phyloP scores from a whole-genome alignment of 805 yeast genomes.

The Sugiyamaella marilandica region DNA sequence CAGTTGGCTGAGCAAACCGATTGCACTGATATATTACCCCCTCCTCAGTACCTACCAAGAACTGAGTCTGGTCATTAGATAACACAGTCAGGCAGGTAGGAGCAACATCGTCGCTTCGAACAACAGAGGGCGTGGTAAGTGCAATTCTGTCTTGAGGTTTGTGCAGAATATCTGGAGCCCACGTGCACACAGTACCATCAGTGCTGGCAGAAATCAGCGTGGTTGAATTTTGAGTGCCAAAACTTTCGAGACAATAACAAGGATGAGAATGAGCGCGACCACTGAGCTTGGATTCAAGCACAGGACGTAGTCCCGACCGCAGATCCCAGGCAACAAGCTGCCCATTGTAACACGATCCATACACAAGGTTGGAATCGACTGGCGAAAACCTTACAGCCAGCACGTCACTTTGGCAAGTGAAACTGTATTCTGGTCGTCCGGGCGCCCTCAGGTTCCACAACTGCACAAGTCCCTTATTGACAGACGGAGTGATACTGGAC shows the following conservation, averaged over 20 bases:
- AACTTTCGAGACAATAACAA: constrained; percentile 27
- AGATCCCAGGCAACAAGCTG: constrained; percentile 49
- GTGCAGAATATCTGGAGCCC: constrained; percentile 36
- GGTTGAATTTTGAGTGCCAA: constrained; percentile 27
- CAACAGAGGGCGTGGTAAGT: constrained; percentile 26
- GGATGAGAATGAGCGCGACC: constrained; percentile 34
- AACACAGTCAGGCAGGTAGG: constrained; percentile 29
- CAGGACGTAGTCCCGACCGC: constrained; percentile 30
- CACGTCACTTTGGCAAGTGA: constrained; percentile 42
- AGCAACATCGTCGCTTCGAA: constrained; percentile 25
- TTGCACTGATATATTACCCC: constrained; percentile 34
- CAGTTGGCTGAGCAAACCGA: constrained; percentile 30
- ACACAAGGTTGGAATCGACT: constrained; percentile 35
- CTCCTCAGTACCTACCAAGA: constrained; percentile 37
- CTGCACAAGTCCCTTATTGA: constrained; percentile 29
- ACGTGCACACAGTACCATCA: constrained; percentile 36
- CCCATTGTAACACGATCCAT: constrained; percentile 49
- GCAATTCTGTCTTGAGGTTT: constrained; percentile 32
- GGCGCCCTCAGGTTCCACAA: constrained; percentile 36
- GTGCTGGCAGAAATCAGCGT: constrained; percentile 34
- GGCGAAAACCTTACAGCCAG: constrained; percentile 40
- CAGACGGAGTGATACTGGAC: constrained; percentile 19
- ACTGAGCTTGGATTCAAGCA: constrained; percentile 31
- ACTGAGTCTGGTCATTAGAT: constrained; percentile 29
- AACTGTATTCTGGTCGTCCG: constrained; percentile 38